These are phyloP conservation scores for Punica granatum DNA, from an alignment of 345 rosid species.

Conservation along the genomic window DNA sequence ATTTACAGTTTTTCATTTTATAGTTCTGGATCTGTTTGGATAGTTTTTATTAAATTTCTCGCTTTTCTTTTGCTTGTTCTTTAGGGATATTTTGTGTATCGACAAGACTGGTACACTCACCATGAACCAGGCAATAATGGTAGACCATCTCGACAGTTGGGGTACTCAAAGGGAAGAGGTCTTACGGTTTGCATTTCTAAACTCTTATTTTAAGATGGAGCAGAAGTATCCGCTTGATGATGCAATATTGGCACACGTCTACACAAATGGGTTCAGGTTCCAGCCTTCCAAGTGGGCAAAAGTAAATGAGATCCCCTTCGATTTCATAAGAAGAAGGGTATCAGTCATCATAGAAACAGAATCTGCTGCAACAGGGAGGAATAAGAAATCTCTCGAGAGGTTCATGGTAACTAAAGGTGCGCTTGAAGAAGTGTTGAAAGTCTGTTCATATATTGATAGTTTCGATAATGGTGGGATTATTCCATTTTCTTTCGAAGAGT, in stretches of 20 bases:
- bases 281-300: slow-evolving; percentile 57
- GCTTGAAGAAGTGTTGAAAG: slow-evolving; percentile 55
- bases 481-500: slow-evolving; percentile 31
- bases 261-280: slow-evolving; percentile 55
- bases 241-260: slow-evolving; percentile 60
- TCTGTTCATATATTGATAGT: slow-evolving; percentile 45
- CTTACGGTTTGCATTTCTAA: slow-evolving; percentile 50
- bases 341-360: slow-evolving; percentile 44
- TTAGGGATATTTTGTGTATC: slow-evolving; percentile 65
- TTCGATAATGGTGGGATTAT: slow-evolving; percentile 20
- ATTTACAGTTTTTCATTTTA: neutral
- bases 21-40: neutral
- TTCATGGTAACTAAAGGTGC: slow-evolving; percentile 61
- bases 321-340: slow-evolving; percentile 51
- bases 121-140: slow-evolving; percentile 53
- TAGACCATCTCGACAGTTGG: slow-evolving; percentile 48
- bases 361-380: slow-evolving; percentile 17
- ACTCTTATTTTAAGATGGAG: slow-evolving; percentile 68
- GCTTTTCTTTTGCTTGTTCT: neutral
- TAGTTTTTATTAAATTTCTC: neutral
- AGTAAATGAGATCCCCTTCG: slow-evolving; percentile 63
- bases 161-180: slow-evolving; percentile 42
- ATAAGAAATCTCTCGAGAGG: slow-evolving; percentile 15
- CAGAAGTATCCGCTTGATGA: slow-evolving; percentile 73
- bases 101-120: slow-evolving; percentile 77